phyloP scores from a whole-genome alignment of 108 stramenopile genomes.

The Cyclotella cryptica region DNA sequence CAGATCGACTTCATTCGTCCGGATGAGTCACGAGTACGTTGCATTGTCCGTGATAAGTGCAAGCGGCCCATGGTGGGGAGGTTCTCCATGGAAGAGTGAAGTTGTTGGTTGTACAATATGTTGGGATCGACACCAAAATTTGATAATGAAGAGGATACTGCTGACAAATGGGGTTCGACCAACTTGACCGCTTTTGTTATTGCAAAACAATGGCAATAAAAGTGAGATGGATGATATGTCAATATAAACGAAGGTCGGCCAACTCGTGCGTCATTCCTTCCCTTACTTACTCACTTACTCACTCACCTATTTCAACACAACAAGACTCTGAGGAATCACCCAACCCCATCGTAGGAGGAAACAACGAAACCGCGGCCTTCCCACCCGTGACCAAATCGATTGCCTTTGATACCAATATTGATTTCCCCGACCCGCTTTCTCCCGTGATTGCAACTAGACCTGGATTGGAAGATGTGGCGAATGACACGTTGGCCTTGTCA shows the following conservation, averaged over 20 bases:
- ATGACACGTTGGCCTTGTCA: background rate
- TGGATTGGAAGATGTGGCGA: conserved; percentile 4
- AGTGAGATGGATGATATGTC: no score
- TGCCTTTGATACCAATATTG: conserved; percentile 68
- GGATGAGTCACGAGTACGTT: background rate
- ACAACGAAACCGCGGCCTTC: conserved; percentile 54
- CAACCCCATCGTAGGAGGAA: conserved; percentile 11
- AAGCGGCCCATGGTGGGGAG: background rate
- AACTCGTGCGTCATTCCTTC: background rate
- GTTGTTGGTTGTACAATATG: conserved; percentile 12
- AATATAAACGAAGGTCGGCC: no score
- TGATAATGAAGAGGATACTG: conserved; percentile 38
- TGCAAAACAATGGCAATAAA: background rate
- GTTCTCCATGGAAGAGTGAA: background rate
- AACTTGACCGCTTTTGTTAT: conserved; percentile 39
- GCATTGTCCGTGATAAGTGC: conserved; percentile 10
- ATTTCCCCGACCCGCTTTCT: conserved; percentile 66
- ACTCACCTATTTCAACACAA: conserved; percentile 51
- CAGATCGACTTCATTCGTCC: conserved; percentile 69
- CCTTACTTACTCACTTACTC: conserved; percentile 19
- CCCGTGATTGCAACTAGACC: conserved; percentile 46
- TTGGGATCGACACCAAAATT: conserved; percentile 49
- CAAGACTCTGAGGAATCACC: background rate
- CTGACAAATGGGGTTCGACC: conserved; percentile 55
- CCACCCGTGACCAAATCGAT: conserved; percentile 71